Conservation (phyloP, 2,329 filamentous ascomycete species). For the Zelopaecilomyces penicillatus region DNA sequence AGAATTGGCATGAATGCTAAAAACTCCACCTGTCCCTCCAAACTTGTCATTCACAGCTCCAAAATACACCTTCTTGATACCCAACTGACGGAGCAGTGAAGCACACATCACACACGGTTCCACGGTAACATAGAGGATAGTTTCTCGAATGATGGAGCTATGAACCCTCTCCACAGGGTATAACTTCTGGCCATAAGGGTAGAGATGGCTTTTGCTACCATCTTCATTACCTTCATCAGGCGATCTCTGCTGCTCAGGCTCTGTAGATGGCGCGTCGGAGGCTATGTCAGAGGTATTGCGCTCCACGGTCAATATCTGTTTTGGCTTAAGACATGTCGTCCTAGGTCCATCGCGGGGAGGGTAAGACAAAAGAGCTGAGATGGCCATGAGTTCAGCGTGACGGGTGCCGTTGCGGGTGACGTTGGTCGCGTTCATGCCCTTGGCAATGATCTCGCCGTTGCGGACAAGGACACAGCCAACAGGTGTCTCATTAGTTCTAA, state of each 20-base stretch:
- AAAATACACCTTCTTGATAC: slow-evolving; percentile 85
- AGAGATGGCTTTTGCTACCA: slow-evolving; percentile 47
- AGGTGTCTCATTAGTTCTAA: slow-evolving; percentile 82
- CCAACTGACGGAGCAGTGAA: slow-evolving; percentile 78
- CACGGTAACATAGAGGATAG: slow-evolving; percentile 87
- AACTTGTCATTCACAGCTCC: slow-evolving; percentile 96
- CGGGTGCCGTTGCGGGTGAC: slow-evolving; percentile 82
- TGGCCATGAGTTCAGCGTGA: slow-evolving; percentile 90
- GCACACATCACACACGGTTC: slow-evolving; percentile 99
- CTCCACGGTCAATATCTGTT: slow-evolving; percentile 14
- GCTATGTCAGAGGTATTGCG: slow-evolving; percentile 10
- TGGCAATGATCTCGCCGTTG: slow-evolving; percentile 68
- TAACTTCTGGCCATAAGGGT: slow-evolving; percentile 52
- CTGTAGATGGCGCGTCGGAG: slow-evolving; percentile 17
- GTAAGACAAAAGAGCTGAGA: slow-evolving; percentile 49
- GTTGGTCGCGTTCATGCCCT: slow-evolving; percentile 96
- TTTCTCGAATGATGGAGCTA: slow-evolving; percentile 58
- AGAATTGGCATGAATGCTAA: slow-evolving; percentile 68
- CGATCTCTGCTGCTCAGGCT: slow-evolving; percentile 10
- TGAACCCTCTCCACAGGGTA: slow-evolving; percentile 50
- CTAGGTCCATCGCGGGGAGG: slow-evolving; percentile 20
- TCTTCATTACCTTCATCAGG: slow-evolving; percentile 43
- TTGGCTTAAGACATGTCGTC: slow-evolving; percentile 27
- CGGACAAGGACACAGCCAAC: slow-evolving; percentile 93
- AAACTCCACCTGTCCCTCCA: slow-evolving; percentile 88